These are phyloP conservation scores for Ormosia semicastrata DNA, from an alignment of 306 rosid species.

Conservation along the genomic window DNA sequence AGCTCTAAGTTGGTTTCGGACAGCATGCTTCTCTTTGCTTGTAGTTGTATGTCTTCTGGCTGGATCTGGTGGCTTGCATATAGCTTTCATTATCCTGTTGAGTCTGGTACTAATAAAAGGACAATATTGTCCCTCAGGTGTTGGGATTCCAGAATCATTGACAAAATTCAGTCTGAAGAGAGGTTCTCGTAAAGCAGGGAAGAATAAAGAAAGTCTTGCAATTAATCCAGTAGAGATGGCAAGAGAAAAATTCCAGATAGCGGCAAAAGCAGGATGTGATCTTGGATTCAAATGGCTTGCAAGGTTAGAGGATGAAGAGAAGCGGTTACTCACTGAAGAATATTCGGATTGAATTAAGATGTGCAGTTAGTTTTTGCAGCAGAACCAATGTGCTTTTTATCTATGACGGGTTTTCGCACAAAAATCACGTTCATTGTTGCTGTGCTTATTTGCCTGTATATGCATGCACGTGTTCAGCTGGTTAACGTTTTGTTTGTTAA, in stretches of 20 bases:
- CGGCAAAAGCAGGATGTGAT: constrained; percentile 83
- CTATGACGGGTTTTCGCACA: not conserved
- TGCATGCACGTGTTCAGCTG: not conserved
- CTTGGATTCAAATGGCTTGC: constrained; percentile 88
- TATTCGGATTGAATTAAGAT: not conserved
- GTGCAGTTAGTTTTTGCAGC: not conserved
- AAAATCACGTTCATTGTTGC: not conserved
- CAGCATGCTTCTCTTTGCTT: constrained; percentile 3
- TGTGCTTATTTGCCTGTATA: not conserved
- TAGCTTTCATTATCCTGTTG: not conserved
- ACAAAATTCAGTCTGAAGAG: constrained; percentile 50
- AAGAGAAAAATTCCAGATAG: constrained; percentile 72
- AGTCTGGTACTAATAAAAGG: constrained; percentile 2
- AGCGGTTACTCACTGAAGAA: constrained; percentile 34
- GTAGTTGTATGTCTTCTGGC: constrained; percentile 9
- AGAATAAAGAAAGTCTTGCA: constrained; percentile 35
- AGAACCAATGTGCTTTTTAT: not conserved
- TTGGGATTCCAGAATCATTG: constrained; percentile 61
- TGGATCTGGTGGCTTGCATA: constrained; percentile 8
- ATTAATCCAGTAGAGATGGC: constrained; percentile 75
- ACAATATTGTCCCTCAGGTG: constrained; percentile 55
- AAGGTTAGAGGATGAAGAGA: constrained; percentile 83
- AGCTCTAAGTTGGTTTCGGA: not conserved
- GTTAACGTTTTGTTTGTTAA: too few relatives aligned
- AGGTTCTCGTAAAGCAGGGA: constrained; percentile 46